Conservation (phyloP, 2,329 filamentous ascomycete species). For the Claviceps lovelessii region DNA sequence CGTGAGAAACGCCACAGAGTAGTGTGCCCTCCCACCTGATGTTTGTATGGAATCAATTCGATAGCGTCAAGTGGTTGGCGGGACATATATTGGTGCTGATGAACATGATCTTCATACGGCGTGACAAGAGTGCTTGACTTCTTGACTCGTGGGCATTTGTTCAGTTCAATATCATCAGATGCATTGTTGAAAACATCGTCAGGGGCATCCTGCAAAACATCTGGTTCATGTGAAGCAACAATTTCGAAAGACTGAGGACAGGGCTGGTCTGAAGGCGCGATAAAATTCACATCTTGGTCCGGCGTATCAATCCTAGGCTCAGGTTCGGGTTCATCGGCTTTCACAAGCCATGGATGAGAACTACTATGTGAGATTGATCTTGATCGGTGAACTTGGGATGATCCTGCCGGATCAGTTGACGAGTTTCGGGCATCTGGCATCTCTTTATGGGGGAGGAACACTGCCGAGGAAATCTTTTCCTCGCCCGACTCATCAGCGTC, state of each 20-base stretch:
- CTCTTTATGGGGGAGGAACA: constrained; percentile 65
- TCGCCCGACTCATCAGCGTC: constrained; percentile 49
- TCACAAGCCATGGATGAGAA: constrained; percentile 40
- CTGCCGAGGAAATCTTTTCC: constrained; percentile 75
- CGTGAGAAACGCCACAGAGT: constrained; percentile 93
- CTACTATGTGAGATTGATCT: constrained; percentile 27
- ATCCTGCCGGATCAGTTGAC: constrained; percentile 18
- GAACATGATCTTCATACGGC: constrained; percentile 32
- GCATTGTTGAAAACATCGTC: constrained; percentile 25
- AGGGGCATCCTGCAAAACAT: constrained; percentile 20
- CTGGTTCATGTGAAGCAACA: constrained; percentile 15
- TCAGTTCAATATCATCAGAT: constrained; percentile 29
- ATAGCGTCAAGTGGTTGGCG: constrained; percentile 70
- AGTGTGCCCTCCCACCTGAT: constrained; percentile 94
- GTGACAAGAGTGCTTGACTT: constrained; percentile 24
- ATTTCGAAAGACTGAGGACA: constrained; percentile 17
- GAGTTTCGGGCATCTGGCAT: constrained; percentile 22
- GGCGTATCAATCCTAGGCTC: constrained; percentile 18
- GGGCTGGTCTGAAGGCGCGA: constrained; percentile 12
- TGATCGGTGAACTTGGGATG: constrained; percentile 32
- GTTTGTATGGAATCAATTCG: constrained; percentile 89
- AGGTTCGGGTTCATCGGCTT: constrained; percentile 34
- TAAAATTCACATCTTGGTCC: constrained; percentile 11
- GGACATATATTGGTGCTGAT: constrained; percentile 36
- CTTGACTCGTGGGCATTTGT: constrained; percentile 11